Evolutionary conservation across 495 filamentous ascomycete species (phyloP), one percentile per base, ranked within the genome.

Genomic region (Talaromyces liani): DNA sequence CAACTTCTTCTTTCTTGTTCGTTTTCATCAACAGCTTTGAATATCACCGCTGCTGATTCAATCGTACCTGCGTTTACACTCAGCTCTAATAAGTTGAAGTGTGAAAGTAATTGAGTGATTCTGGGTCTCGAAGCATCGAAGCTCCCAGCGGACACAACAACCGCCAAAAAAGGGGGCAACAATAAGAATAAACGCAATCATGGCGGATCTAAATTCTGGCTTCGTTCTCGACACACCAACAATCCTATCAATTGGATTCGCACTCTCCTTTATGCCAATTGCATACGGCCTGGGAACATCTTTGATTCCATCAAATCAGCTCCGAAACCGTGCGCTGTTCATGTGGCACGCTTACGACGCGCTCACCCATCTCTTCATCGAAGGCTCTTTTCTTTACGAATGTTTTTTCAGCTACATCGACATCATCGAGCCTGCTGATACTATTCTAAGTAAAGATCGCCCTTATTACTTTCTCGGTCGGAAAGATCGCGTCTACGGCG

Each of bases 291-390:
- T 80, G 58, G 78, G 80, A 64, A 67, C 68, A 10, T 64, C 62
- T 22, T 70, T 84, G 20, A 76, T 85, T 59, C 83, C 81, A 20
- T 70, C 67, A 66, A 76, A 66, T n/a, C 75, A 84, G 22, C 68
- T 71, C 7, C 75, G 75, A 58, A 68, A 77, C 61, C 90, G 92
- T 65, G 70, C 88, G 68, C 86, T 98, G 65, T 97, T 95, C 82
- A 85, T 92, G 79, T 98, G 93, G 93, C 93, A 97, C 81, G 80
- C 87, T 65, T 97, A 96, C 79, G 91, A 97, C 75, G 87, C 88
- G 55, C 84, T 98, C 20, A 91, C 91, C 68, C 93, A 97, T 80
- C 79, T 93, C 74, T 78, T 89, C 68, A 87, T 97, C 74, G 93
- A 98, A 76, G 92, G 90, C 45, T 88, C 88, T 61, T 98, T 90